A percentile compares a stretch with the other conserved stretches of the same genome.
These are phyloP conservation scores for Myochromella boudieri DNA, from an alignment of 768 basidiomycete species.

Conservation along the genomic window DNA sequence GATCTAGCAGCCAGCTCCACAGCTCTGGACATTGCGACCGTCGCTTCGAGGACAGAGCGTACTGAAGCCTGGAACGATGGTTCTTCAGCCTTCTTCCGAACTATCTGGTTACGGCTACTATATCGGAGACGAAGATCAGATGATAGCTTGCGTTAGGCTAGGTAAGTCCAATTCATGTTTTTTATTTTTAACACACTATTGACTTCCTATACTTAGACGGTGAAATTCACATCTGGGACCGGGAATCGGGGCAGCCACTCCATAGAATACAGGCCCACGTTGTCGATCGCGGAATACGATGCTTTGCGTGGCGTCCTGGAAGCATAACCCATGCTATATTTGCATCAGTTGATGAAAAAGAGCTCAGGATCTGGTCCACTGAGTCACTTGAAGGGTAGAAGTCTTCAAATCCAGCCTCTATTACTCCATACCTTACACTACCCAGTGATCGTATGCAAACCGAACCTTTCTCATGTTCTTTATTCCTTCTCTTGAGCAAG, in stretches of 20 bases:
- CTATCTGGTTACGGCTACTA: conserved; percentile 1
- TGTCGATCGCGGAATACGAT: conserved; percentile 11
- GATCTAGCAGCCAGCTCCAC: conserved; percentile 4
- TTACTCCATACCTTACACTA: too few relatives aligned
- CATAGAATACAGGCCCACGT: conserved; percentile 4
- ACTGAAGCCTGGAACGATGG: background rate
- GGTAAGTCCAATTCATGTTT: background rate
- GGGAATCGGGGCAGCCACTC: conserved; percentile 1
- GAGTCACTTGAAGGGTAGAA: too few relatives aligned
- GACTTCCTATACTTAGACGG: conserved; percentile 5
- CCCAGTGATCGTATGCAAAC: too few relatives aligned
- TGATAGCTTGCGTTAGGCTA: conserved; percentile 8
- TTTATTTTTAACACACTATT: background rate
- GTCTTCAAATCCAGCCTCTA: too few relatives aligned
- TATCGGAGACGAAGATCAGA: conserved; percentile 12
- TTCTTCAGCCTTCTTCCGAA: conserved; percentile 1
- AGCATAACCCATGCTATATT: conserved; percentile 1
- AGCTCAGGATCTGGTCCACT: conserved; percentile 9
- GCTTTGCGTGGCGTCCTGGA: conserved; percentile 6
- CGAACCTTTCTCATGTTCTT: too few relatives aligned
- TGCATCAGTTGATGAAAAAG: conserved; percentile 4
- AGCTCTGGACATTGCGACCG: conserved; percentile 9
- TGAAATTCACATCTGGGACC: conserved; percentile 11
- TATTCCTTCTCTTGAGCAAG: too few relatives aligned
- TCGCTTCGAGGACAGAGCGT: background rate